These are phyloP conservation scores for Termitomyces sp. DNA, from an alignment of 768 basidiomycete species.

Conservation along the genomic window DNA sequence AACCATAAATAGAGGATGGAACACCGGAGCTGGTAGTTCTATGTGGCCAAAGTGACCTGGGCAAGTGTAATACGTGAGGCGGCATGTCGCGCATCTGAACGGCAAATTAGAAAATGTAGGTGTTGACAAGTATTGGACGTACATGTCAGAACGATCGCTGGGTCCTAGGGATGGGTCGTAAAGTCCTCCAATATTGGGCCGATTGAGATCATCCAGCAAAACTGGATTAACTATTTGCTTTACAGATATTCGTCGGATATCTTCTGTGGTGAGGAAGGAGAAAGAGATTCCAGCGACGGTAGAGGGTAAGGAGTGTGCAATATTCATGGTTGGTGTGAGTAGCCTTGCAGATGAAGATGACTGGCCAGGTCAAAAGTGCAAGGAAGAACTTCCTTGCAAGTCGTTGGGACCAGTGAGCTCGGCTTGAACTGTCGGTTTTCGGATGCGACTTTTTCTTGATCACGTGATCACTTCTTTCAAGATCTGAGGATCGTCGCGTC, in stretches of 20 bases:
- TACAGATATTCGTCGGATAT: constrained; percentile 92
- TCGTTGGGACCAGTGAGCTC: background rate
- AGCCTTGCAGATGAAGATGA: background rate
- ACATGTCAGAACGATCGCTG: constrained; percentile 87
- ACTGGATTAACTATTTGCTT: constrained; percentile 94
- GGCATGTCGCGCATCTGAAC: constrained; percentile 88
- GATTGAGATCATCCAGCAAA: constrained; percentile 89
- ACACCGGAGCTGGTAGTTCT: constrained; percentile 91
- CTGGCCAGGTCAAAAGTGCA: constrained; percentile 8
- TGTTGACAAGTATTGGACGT: constrained; percentile 27
- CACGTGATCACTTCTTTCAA: constrained; percentile 19
- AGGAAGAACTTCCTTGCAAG: background rate
- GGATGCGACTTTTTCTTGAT: constrained; percentile 25
- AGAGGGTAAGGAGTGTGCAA: constrained; percentile 84
- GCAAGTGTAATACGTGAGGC: constrained; percentile 88
- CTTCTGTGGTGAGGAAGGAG: constrained; percentile 84
- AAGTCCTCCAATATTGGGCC: constrained; percentile 87
- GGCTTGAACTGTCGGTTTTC: constrained; percentile 12
- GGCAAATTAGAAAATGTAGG: constrained; percentile 10
- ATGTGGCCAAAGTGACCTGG: constrained; percentile 99
- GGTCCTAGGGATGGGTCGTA: constrained; percentile 97
- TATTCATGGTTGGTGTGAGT: constrained; percentile 64
- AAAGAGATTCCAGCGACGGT: constrained; percentile 84
- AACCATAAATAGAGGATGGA: constrained; percentile 93
- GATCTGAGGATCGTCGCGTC: background rate